Conservation (phyloP, 2,329 filamentous ascomycete genomes). For the Plenodomus lindquistii region DNA sequence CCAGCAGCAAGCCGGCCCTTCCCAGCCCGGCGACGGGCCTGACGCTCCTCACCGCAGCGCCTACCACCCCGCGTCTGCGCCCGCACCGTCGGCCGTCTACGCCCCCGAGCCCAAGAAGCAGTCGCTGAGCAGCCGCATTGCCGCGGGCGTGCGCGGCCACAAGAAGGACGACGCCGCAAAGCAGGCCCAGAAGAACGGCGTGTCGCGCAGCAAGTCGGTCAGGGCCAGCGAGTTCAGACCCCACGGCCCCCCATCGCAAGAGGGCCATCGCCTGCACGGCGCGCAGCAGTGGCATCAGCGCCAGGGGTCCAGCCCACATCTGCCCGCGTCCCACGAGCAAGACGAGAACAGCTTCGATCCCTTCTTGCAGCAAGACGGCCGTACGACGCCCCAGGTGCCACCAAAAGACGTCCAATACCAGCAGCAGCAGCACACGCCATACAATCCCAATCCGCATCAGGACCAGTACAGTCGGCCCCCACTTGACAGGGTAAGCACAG, state of each 20-base stretch:
- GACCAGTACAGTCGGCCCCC: slow-evolving; percentile 41
- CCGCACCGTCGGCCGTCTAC: slow-evolving; percentile 9
- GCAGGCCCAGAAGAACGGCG: slow-evolving; percentile 34
- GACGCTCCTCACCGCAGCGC: slow-evolving; percentile 18
- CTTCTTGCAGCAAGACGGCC: slow-evolving; percentile 41
- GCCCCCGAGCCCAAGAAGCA: slow-evolving; percentile 35
- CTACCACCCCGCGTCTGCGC: slow-evolving; percentile 26
- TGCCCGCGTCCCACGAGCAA: slow-evolving; percentile 43
- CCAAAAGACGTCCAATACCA: slow-evolving; percentile 42
- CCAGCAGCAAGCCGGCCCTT: slow-evolving; percentile 28
- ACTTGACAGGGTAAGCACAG: slow-evolving; percentile 45
- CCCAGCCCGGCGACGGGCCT: slow-evolving; percentile 10
- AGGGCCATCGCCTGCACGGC: slow-evolving; percentile 27
- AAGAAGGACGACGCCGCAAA: slow-evolving; percentile 38
- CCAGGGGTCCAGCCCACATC: slow-evolving; percentile 37
- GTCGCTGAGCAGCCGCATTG: slow-evolving; percentile 40
- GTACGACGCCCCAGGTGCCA: slow-evolving; percentile 37
- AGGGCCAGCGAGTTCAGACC: slow-evolving; percentile 37
- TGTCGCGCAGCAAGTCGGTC: slow-evolving; percentile 41
- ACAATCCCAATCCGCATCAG: slow-evolving; percentile 34
- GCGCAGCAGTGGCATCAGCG: slow-evolving; percentile 32
- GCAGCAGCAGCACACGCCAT: slow-evolving; percentile 22
- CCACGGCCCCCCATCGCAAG: slow-evolving; percentile 31
- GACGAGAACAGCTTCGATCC: slow-evolving; percentile 45
- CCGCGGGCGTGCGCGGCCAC: slow-evolving; percentile 31